These are phyloP conservation scores for Exophiala dermatitidis DNA, from an alignment of 2,329 filamentous ascomycete species.

Conservation along the genomic window DNA sequence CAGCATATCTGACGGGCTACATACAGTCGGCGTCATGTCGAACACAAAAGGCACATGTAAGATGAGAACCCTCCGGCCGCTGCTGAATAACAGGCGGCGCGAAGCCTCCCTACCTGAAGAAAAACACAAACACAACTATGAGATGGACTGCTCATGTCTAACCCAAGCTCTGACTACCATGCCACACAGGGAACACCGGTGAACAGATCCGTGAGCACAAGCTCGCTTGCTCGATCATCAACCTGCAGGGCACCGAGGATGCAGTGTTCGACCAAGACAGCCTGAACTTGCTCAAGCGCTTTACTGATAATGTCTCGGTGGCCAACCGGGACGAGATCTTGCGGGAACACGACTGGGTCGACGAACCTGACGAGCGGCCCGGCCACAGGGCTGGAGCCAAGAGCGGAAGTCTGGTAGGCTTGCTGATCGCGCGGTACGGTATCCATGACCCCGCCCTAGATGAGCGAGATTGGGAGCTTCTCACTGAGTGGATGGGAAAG, in stretches of 20 bases:
- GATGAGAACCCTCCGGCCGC: neutral
- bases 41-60: slow-evolving; percentile 13
- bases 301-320: slow-evolving; percentile 9
- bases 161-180: neutral
- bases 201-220: slow-evolving; percentile 20
- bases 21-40: slow-evolving; percentile 7
- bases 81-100: neutral
- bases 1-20: neutral
- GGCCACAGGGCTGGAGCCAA: slow-evolving; percentile 3
- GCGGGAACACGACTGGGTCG: slow-evolving; percentile 8
- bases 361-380: slow-evolving; percentile 3
- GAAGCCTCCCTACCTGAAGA: neutral
- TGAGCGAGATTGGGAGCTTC: slow-evolving; percentile 17
- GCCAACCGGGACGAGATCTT: slow-evolving; percentile 15
- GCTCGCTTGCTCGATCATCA: slow-evolving; percentile 20
- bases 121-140: no score
- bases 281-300: slow-evolving; percentile 16
- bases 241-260: slow-evolving; percentile 18
- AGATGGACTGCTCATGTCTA: neutral
- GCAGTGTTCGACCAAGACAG: slow-evolving; percentile 12
- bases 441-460: slow-evolving; percentile 15
- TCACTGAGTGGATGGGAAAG: slow-evolving; percentile 15
- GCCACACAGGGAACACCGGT: slow-evolving; percentile 15
- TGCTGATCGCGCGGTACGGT: slow-evolving; percentile 16
- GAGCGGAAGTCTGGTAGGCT: slow-evolving; percentile 8